phyloP scores from a whole-genome alignment of 2,329 filamentous ascomycete genomes.

The Fusarium veterinarium region DNA sequence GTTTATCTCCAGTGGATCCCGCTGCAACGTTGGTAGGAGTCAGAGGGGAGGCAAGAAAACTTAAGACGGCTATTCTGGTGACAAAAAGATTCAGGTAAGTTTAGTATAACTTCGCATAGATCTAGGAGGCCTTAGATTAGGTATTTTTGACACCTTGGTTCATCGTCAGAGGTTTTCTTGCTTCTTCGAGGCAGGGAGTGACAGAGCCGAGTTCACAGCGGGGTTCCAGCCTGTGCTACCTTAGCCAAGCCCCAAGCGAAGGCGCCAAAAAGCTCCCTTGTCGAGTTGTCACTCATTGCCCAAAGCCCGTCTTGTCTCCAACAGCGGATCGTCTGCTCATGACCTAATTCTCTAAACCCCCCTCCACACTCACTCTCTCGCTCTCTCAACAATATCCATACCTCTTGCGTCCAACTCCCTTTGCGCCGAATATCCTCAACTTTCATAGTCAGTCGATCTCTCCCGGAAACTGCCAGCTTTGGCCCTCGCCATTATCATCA shows the following conservation, averaged over 20 bases:
- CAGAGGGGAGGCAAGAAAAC: background rate
- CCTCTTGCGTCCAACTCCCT: conserved; percentile 14
- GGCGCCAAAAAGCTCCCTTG: conserved; percentile 27
- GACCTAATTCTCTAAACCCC: conserved; percentile 20
- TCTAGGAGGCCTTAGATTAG: background rate
- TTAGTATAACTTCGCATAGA: background rate
- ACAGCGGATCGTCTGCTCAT: conserved; percentile 32
- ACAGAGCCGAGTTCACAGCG: conserved; percentile 32
- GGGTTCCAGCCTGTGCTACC: conserved; percentile 13
- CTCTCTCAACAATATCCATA: conserved; percentile 22
- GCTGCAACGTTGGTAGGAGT: background rate
- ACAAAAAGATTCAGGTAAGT: background rate
- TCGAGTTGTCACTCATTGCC: conserved; percentile 7
- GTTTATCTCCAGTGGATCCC: conserved; percentile 19
- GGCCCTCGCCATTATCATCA: conserved; percentile 40
- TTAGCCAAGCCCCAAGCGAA: conserved; percentile 25
- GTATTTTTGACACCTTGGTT: background rate
- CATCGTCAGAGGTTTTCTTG: background rate
- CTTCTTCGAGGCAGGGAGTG: background rate
- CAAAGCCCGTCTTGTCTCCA: conserved; percentile 12
- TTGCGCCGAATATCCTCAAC: background rate
- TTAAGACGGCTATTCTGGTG: background rate
- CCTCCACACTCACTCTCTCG: conserved; percentile 20
- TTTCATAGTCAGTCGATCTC: background rate
- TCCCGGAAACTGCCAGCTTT: background rate